Base-by-base conservation (phyloP, 495 filamentous ascomycete genomes). In the Annulohypoxylon nitens region DNA sequence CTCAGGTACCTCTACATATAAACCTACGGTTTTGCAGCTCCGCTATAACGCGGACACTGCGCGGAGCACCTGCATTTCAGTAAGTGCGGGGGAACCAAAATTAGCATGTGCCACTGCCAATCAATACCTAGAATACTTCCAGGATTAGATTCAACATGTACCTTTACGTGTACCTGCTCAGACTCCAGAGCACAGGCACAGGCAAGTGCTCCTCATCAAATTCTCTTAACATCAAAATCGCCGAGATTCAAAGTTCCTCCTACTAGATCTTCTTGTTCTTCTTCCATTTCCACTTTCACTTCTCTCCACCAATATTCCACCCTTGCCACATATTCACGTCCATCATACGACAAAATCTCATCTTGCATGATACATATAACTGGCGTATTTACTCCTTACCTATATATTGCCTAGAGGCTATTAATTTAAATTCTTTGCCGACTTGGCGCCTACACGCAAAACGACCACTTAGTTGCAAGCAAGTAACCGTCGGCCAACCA, bases 401-500 rank as follows among this genome's bases (percentile, higher is more conserved):
- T 18, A 30, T 41, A 63, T 54, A 23, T 57, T 16, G 18, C 43
- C 3, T 23, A 41, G 30, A 39, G 26, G 43, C 23, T 37, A 66
- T 48, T 45, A 33, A 51, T 30, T 14, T 20, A 20, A 45, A 58
- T 43, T 23, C 43, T 39, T 71, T 39, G 33, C 37, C 69, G 61
- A 62, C 69, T 47, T 57, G 57, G 48, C 48, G 47, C 34, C 12
- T 61, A 26, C 34, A 12, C 23, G 20, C 34, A 57, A 33, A 57
- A 36, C 30, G 2, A 36, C 8, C 25, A 47, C 45, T 58, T 41
- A 63, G 18, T 59, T 37, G 43, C 60, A 61, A 61, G 47, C 20
- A 62, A 59, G 55, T 62, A 69, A 39, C 58, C 58, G 48, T 11
- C 59, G 59, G 67, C 59, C 48, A n/a, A 64, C 63, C 43, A 70